Evolutionary conservation across 2,329 filamentous ascomycete species (phyloP), one percentile per base, ranked within the genome.

Genomic region (Aureobasidium sp.): DNA sequence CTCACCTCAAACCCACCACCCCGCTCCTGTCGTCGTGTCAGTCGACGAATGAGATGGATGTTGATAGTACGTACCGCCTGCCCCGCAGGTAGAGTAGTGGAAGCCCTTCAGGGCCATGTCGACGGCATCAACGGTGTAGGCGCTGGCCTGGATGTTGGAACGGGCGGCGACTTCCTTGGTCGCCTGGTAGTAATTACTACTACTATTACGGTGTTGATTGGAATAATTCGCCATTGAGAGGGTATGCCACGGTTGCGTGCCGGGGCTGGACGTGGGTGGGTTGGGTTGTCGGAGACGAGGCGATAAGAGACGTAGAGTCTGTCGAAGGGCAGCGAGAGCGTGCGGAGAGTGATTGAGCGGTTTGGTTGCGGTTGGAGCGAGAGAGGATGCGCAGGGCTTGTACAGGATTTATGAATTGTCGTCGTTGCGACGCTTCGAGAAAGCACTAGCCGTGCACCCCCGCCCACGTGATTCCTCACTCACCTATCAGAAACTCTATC

Each of bases 1-100:
- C 86, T 86, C 83, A 90, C 89, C 89, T 93, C 89, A 93, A 89
- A 89, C 88, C 91, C 89, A 91, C 89, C 89, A 93, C 89, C 90
- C 87, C 78, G 87, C 87, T 86, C 88, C 87, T 87, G 73, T 58
- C 14, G 20, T 27, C 7, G 14, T 48, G 45, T 48, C n/a, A 48
- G 45, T n/a, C 7, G 27, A 48, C 12, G 42, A n/a, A 29, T 47
- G 44, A 47, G 6, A 7, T 9, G 5, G 14, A 29, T 14, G 15
- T 2, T 14, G 12, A 5, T 22, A 31, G 25, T 59, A 66, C 69
- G 64, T 65, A 67, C 67, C 71, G 84, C 87, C 84, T 80, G 85
- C 88, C 84, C 86, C 84, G 81, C 90, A 92, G 90, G 91, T 92
- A 86, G 89, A 95, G 86, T 95, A 96, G 82, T 96, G 91, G 80